Conservation (phyloP, 1,139 yeast species). For the Scheffersomyces parashehatae region DNA sequence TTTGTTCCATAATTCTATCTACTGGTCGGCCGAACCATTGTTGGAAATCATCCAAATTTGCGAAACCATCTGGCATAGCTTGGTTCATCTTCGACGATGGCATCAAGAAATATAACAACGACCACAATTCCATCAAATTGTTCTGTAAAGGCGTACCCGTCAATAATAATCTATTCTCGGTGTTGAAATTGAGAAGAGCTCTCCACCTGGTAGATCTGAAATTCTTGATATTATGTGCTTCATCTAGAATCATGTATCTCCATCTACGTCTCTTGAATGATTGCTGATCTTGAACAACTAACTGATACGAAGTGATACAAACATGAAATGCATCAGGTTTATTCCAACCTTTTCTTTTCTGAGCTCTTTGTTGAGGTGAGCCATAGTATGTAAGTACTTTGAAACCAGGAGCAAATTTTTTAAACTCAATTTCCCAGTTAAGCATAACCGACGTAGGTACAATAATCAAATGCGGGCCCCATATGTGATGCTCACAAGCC, state of each 20-base stretch:
- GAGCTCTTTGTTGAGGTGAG: conserved; percentile 95
- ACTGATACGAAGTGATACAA: conserved; percentile 93
- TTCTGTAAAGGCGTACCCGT: conserved; percentile 97
- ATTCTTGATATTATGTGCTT: conserved; percentile 96
- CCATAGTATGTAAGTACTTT: conserved; percentile 96
- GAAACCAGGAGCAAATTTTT: conserved; percentile 97
- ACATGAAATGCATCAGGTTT: conserved; percentile 95
- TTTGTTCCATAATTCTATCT: conserved; percentile 78
- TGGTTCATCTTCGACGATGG: conserved; percentile 76
- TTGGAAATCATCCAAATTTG: conserved; percentile 92
- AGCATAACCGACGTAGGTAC: conserved; percentile 99
- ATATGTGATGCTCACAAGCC: conserved; percentile 89
- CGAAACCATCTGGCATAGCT: conserved; percentile 93
- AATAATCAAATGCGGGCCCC: conserved; percentile 98
- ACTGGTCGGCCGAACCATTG: conserved; percentile 99
- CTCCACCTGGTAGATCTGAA: conserved; percentile 97
- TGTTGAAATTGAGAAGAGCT: conserved; percentile 88
- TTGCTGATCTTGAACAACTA: conserved; percentile 94
- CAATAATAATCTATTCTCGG: conserved; percentile 79
- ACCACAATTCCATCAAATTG: conserved; percentile 92
- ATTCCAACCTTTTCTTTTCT: conserved; percentile 96
- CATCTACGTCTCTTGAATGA: conserved; percentile 90
- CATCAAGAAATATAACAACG: conserved; percentile 89
- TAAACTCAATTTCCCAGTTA: conserved; percentile 99
- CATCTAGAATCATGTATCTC: conserved; percentile 97